Evolutionary conservation across 1,284 basidiomycete species (phyloP).

Genomic region (Sporisorium iseilematis-ciliati): DNA sequence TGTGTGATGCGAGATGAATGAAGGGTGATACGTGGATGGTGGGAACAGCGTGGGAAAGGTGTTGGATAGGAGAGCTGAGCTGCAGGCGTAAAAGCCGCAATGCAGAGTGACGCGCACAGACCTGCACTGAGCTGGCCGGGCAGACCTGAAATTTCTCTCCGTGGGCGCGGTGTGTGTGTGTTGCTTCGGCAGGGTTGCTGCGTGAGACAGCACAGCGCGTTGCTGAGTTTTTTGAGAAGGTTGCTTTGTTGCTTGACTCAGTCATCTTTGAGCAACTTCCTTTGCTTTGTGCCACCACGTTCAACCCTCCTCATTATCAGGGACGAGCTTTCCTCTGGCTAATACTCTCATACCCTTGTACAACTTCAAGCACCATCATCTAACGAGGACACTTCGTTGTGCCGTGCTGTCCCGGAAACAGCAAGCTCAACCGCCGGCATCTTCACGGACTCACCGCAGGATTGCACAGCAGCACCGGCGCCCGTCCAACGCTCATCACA

Average conservation of each 20-base stretch:
- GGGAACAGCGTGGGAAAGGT: background rate
- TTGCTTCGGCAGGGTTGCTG: background rate
- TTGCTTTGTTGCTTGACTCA: background rate
- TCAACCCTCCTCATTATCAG: background rate
- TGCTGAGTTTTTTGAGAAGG: constrained; percentile 1
- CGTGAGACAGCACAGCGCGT: background rate
- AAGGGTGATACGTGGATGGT: background rate
- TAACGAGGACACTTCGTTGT: background rate
- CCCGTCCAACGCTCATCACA: no score
- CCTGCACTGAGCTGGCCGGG: constrained; percentile 8
- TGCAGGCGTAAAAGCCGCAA: constrained; percentile 6
- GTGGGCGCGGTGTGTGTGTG: background rate
- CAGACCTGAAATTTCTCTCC: background rate
- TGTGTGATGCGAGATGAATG: background rate
- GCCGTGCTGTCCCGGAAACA: background rate
- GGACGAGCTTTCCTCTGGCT: no score
- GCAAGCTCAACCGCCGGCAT: constrained; percentile 20
- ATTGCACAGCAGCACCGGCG: background rate
- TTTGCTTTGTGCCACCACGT: background rate
- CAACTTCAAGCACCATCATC: background rate
- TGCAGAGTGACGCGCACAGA: constrained; percentile 44
- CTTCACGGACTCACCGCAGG: background rate
- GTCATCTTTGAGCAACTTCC: background rate
- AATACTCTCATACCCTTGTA: background rate
- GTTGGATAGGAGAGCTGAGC: constrained; percentile 2